These are phyloP conservation scores for Tuber brumale DNA, from an alignment of 495 filamentous ascomycete species.

Conservation along the genomic window DNA sequence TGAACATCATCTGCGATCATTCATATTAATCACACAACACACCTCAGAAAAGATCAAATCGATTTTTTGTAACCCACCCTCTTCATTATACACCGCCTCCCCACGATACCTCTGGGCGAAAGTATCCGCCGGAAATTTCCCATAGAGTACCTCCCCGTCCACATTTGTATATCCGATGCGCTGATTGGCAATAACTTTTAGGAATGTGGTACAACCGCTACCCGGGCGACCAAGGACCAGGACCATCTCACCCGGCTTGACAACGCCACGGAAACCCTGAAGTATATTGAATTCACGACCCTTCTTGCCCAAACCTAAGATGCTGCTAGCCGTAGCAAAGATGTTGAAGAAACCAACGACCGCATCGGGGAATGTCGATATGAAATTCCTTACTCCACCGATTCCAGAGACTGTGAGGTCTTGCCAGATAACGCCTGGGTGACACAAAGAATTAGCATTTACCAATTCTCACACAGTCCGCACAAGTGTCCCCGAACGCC, in stretches of 20 bases:
- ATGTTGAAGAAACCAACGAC: constrained; percentile 71
- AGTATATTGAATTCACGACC: constrained; percentile 61
- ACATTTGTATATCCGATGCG: constrained; percentile 70
- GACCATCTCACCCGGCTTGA: constrained; percentile 80
- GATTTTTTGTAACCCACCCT: constrained; percentile 41
- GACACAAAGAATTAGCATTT: neutral
- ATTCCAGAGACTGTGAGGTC: constrained; percentile 69
- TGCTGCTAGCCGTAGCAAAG: constrained; percentile 52
- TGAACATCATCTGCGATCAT: constrained; percentile 63
- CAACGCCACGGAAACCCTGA: constrained; percentile 50
- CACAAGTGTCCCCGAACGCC: neutral
- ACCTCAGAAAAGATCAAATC: neutral
- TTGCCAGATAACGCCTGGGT: constrained; percentile 66
- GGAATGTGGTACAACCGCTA: constrained; percentile 78
- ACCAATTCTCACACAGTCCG: neutral
- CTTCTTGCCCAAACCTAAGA: constrained; percentile 57
- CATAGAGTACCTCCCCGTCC: constrained; percentile 73
- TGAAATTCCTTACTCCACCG: constrained; percentile 66
- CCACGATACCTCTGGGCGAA: constrained; percentile 66
- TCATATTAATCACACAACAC: neutral
- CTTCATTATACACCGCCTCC: constrained; percentile 79
- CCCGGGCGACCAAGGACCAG: constrained; percentile 82
- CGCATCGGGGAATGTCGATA: constrained; percentile 76
- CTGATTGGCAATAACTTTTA: constrained; percentile 79
- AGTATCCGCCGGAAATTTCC: constrained; percentile 56